Conservation (phyloP, 2,329 filamentous ascomycete genomes). For the Pseudogymnoascus sp. region DNA sequence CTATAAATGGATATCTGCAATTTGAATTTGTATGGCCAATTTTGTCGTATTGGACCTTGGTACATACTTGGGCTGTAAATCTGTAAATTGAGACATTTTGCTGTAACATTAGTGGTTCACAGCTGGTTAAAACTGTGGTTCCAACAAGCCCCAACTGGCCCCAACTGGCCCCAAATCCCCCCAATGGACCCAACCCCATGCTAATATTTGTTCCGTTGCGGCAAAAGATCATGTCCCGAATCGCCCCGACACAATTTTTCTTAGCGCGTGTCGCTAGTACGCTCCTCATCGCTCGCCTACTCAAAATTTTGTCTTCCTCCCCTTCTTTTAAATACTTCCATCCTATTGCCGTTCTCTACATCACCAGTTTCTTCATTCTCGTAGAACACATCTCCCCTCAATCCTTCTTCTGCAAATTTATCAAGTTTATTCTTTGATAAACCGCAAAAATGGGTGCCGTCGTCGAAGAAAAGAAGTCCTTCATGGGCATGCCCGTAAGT, state of each 20-base stretch:
- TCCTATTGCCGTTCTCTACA: constrained; percentile 5
- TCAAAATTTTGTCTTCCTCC: constrained; percentile 14
- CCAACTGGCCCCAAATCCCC: neutral
- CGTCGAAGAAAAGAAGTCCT: constrained; percentile 40
- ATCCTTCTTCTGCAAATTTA: constrained; percentile 35
- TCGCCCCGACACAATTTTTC: constrained; percentile 6
- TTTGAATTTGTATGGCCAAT: neutral
- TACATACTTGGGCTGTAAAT: neutral
- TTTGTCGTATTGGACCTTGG: neutral
- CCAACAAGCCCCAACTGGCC: neutral
- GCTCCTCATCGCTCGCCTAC: constrained; percentile 7
- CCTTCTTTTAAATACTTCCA: constrained; percentile 15
- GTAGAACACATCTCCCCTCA: constrained; percentile 50
- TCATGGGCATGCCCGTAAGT: constrained; percentile 62
- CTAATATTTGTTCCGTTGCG: constrained; percentile 1
- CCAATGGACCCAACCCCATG: neutral
- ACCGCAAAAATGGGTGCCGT: constrained; percentile 19
- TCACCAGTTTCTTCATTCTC: constrained; percentile 14
- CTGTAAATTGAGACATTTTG: neutral
- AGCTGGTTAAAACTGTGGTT: neutral
- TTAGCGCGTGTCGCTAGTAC: constrained; percentile 8
- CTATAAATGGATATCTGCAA: neutral
- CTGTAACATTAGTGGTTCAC: neutral
- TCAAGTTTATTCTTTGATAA: constrained; percentile 36
- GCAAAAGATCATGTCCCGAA: constrained; percentile 3